Base-by-base conservation (phyloP, 768 basidiomycete genomes). In the Rhizopogon vulgaris region DNA sequence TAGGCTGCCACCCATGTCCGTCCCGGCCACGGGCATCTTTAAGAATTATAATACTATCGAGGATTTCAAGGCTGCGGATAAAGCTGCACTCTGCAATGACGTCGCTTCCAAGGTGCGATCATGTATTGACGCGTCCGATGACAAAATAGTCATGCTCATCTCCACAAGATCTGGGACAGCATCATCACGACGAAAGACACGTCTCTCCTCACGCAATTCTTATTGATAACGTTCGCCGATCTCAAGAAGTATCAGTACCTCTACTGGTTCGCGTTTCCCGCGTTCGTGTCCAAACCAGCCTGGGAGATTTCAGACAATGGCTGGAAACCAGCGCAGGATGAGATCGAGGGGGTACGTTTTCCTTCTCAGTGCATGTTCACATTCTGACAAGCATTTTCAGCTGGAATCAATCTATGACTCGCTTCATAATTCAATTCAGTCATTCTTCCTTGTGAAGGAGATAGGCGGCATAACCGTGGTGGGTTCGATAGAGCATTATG, bases 31-130 rank as follows among this genome's bases (percentile, higher is more conserved):
- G 4, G 96, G 95, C 37, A 72, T 76, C 9, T 76, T 96, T 61
- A 94, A 90, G 77, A 98, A 97, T 68, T 97, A 82, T 73, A 99
- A 98, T 65, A 97, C 95, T 8, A 88, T 98, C 59, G 94, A 98
- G 59, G 93, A 96, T 10, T 98, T 97, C 74, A 92, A 86, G 60
- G 80, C 82, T 6, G 85, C 88, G 0, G 85, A 92, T 61, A 99
- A 99, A 76, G 82, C 85, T 6, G 78, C 81, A n/a, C 68, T 96
- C 15, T 93, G 98, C 70, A 87, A 88, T 52, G 63, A 76, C 27
- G 66, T 86, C 54, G 82, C 85, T 0, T 78, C 85, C 55, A 75
- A 84, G 72, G 90, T 90, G 55, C 55, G 69, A 28, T 51, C 34
- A 12, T 47, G 7, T 25, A 4, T 25, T 24, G 11, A 52, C 40